A percentile compares a stretch with the other conserved stretches of the same genome.
Evolutionary conservation across 371 early-diverging fungal species (phyloP).

Genomic region (Circinella minor): DNA sequence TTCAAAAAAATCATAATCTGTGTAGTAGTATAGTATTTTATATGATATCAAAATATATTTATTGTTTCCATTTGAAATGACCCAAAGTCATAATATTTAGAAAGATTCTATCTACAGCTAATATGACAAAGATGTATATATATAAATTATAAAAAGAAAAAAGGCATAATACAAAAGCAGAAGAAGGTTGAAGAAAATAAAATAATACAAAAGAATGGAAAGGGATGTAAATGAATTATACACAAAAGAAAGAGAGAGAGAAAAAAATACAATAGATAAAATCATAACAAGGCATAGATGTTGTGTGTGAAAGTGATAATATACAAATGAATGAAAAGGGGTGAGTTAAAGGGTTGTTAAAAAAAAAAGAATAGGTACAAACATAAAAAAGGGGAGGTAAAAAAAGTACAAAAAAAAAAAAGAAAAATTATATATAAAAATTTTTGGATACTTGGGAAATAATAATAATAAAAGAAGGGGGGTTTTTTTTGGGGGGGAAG

Average conservation of each 20-base stretch:
- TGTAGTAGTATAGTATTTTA: too few relatives aligned
- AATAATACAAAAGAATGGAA: background rate
- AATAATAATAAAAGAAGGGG: background rate
- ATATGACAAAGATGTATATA: slow-evolving; percentile 4
- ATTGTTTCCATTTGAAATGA: too few relatives aligned
- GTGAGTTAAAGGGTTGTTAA: too few relatives aligned
- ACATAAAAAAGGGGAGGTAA: slow-evolving; percentile 1
- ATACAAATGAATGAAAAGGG: background rate
- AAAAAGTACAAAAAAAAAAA: too few relatives aligned
- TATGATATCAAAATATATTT: too few relatives aligned
- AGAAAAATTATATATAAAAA: too few relatives aligned
- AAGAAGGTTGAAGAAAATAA: background rate
- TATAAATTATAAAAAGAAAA: background rate
- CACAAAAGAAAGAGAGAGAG: too few relatives aligned
- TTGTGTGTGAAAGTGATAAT: background rate
- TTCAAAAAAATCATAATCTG: too few relatives aligned
- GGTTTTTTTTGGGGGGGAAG: background rate
- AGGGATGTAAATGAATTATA: background rate
- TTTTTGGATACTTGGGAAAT: slow-evolving; percentile 5
- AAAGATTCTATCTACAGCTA: slow-evolving; percentile 6
- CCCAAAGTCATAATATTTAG: background rate
- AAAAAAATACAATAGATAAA: background rate
- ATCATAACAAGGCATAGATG: background rate
- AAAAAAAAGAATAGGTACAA: slow-evolving; percentile 16
- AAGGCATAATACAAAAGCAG: slow-evolving; percentile 7